Evolutionary conservation across 768 basidiomycete species (phyloP).

Genomic region (Thelephora aurantiotincta): DNA sequence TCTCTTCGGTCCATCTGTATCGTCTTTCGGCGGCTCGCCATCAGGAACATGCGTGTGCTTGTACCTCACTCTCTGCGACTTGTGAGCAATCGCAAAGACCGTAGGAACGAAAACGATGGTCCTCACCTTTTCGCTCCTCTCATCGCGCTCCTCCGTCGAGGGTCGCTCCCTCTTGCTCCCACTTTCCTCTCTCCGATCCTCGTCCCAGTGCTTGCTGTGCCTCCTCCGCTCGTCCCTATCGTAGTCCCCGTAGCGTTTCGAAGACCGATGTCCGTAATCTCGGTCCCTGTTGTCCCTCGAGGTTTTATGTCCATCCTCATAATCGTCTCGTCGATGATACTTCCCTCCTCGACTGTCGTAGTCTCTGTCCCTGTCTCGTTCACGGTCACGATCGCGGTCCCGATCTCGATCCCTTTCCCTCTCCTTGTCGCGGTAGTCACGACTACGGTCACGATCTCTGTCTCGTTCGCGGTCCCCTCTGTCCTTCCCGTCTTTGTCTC

Average conservation of each 20-base stretch:
- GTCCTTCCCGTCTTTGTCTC: constrained; percentile 25
- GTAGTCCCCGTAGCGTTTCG: constrained; percentile 39
- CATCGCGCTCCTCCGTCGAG: constrained; percentile 34
- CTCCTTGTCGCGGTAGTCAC: constrained; percentile 14
- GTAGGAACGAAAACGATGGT: neutral
- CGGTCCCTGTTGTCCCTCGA: constrained; percentile 23
- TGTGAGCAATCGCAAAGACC: too few relatives aligned
- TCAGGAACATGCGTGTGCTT: constrained; percentile 27
- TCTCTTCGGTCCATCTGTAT: neutral
- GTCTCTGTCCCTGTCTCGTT: constrained; percentile 24
- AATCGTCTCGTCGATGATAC: neutral
- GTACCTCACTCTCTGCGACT: neutral
- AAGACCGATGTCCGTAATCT: constrained; percentile 24
- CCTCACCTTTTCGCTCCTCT: constrained; percentile 55
- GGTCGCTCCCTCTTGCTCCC: constrained; percentile 18
- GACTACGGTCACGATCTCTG: constrained; percentile 14
- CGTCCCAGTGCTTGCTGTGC: constrained; percentile 30
- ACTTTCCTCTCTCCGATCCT: constrained; percentile 22
- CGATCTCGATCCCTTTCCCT: constrained; percentile 15
- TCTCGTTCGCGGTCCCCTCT: constrained; percentile 23
- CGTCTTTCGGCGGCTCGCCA: constrained; percentile 22
- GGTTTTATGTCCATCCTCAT: neutral
- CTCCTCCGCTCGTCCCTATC: constrained; percentile 38
- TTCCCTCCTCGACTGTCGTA: constrained; percentile 15
- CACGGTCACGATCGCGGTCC: constrained; percentile 20